These are phyloP conservation scores for Amaranthus tricolor DNA, from an alignment of 179 eudicot genomes.

Conservation along the genomic window DNA sequence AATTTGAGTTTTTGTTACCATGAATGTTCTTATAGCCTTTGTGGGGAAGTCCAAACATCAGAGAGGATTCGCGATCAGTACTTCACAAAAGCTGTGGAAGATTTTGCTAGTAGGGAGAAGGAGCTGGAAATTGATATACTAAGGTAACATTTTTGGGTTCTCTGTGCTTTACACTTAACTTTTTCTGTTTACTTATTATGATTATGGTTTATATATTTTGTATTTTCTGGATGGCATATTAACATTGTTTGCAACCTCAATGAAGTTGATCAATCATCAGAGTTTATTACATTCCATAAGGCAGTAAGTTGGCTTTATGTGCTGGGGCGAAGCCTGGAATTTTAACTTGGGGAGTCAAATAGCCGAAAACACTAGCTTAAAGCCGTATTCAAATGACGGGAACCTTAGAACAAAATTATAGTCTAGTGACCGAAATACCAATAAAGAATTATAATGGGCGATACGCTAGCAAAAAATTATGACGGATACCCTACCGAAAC, in stretches of 20 bases:
- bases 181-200: not conserved
- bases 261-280: not conserved
- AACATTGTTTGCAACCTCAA: not conserved
- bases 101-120: constrained; percentile 49
- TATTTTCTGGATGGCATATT: not conserved
- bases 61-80: constrained; percentile 47
- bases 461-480: too few relatives aligned
- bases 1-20: constrained; percentile 18
- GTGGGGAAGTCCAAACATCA: constrained; percentile 35
- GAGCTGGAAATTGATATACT: constrained; percentile 60
- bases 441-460: too few relatives aligned
- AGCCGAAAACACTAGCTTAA: too few relatives aligned
- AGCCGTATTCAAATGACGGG: too few relatives aligned
- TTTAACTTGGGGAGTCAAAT: too few relatives aligned
- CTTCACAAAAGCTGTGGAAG: constrained; percentile 45
- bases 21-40: constrained; percentile 35
- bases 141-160: constrained; percentile 45
- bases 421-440: too few relatives aligned
- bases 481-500: too few relatives aligned
- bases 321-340: too few relatives aligned
- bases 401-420: too few relatives aligned
- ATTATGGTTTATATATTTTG: not conserved
- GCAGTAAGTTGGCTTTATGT: too few relatives aligned
- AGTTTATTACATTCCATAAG: not conserved
- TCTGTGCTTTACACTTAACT: not conserved